Evolutionary conservation across 2,329 filamentous ascomycete genomes (phyloP), one percentile per base, ranked within the genome.

Genomic region (Westerdykella aurantiaca): DNA sequence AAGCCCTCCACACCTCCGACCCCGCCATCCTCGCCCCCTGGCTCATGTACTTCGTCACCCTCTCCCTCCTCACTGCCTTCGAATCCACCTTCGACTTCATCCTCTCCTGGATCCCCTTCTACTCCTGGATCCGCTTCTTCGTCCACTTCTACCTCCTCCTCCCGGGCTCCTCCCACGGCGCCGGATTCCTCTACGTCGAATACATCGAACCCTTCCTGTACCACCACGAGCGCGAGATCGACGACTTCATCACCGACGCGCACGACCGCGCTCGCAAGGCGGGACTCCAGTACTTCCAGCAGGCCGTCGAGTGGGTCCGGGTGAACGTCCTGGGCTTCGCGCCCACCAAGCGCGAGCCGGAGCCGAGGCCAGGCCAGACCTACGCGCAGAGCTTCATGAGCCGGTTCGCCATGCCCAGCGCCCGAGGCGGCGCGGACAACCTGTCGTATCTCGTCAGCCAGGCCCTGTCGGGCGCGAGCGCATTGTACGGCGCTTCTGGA

Each of bases 21-120:
- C 89, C 90, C 2, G 84, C 88, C 31, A 83, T 94, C 64, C 78
- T 96, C 47, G 88, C 88, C 51, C 91, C 91, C 83, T 98, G 93
- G 93, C 80, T 97, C 54, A 97, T 97, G 86, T 98, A 97, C 78
- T 98, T 91, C 86, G 88, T 95, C 48, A 88, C 95, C 18, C 80
- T 96, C 52, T 86, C 87, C 48, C 84, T 87, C 66, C 81, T 83
- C 57, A 76, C 90, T 44, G 79, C 93, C 49, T 80, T 83, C 69
- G 93, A 97, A 72, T 90, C 85, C 38, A 95, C 89, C 80, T 82
- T 86, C 44, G 81, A 84, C 58, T 95, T 91, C 71, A 83, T 97
- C 61, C 78, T 97, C 38, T 78, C 78, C 66, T 97, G 89, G 88
- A 74, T 97, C 31, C 93, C 93, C 2, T 94, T 97, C 69, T 98